Base-by-base conservation (phyloP, 305 asterid species). In the Stenogyne calaminthoides region DNA sequence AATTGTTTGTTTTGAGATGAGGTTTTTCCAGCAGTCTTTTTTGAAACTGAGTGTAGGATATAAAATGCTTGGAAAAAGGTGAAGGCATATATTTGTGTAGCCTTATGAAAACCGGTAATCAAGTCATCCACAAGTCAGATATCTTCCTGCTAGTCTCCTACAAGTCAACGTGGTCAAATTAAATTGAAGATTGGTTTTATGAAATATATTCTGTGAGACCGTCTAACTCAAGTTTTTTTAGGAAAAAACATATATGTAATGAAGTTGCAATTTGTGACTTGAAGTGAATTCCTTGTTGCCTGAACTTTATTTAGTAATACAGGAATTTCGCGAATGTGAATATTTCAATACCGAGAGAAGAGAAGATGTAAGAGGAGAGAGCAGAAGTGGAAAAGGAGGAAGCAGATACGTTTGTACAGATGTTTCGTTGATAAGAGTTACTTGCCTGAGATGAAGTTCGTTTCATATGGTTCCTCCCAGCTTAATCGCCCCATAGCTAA, bases 321-420 rank as follows among this genome's bases (percentile, higher is more conserved):
- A 84, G 88, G 81, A 15, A 52, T 72, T 34, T 58, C 12, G 32
- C 71, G 71, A 63, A 18, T 84, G 84, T 78, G 73, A 62, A 78
- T 78, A 78, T 70, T 32, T 78, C 63, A 62, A 76, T 81, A 78
- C 67, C 55, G 4, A 16, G 76, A 78, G 72, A 54, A 32, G 18
- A 62, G 69, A 46, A 42, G 10, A 19, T 58, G 73, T 39, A 42
- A 64, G 56, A 67, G 42, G 69, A 46, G 68, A 67, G 42, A 66
- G 57, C 7, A n/a, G 69, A 59, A 71, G 59, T 55, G 52, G 46
- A 72, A 39, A 74, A 52, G 6, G 60, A 54, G 70, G 57, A 71
- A 49, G 80, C 68, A 64, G 71, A 63, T 32, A n/a, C 25, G 46
- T 29, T 73, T 77, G 83, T 80, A 69, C 59, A 55, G 77, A 67